A percentile compares a stretch with the other conserved stretches of the same genome.
Conservation (phyloP, 495 filamentous ascomycete genomes). For the Trichoderma asperelloides region DNA sequence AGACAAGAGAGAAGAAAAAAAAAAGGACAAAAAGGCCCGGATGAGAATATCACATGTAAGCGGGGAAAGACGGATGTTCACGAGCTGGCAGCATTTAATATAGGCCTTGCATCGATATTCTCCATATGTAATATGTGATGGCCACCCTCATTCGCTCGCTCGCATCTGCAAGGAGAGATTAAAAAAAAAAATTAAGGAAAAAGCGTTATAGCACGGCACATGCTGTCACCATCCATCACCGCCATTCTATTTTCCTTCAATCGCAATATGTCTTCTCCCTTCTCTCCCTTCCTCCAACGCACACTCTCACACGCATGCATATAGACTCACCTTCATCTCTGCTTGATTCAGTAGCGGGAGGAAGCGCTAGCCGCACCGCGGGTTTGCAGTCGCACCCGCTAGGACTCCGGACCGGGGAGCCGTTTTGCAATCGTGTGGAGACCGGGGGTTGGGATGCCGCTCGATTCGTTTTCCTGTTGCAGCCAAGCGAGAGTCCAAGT, state of each 20-base stretch:
- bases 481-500: too few relatives aligned
- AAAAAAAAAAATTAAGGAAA: not conserved
- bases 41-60: not conserved
- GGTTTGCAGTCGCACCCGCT: not conserved
- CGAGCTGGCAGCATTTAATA: not conserved
- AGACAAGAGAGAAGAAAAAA: too few relatives aligned
- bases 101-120: slow-evolving; percentile 6
- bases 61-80: not conserved
- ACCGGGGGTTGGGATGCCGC: not conserved
- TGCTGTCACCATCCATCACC: not conserved
- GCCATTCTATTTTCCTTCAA: not conserved
- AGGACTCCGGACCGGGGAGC: slow-evolving; percentile 2
- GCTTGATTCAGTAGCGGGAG: not conserved
- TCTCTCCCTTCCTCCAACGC: not conserved
- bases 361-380: not conserved
- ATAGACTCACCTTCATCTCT: not conserved
- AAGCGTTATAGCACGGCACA: not conserved
- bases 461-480: not conserved
- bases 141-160: slow-evolving; percentile 1
- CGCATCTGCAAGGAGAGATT: not conserved
- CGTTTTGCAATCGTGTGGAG: not conserved
- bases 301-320: not conserved
- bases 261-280: not conserved
- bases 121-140: not conserved
- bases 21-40: not conserved